Percentiles rank a stretch among this genome's conserved stretches.
phyloP scores from a whole-genome alignment of 2,329 filamentous ascomycete species.

The Sporothrix dimorphospora region DNA sequence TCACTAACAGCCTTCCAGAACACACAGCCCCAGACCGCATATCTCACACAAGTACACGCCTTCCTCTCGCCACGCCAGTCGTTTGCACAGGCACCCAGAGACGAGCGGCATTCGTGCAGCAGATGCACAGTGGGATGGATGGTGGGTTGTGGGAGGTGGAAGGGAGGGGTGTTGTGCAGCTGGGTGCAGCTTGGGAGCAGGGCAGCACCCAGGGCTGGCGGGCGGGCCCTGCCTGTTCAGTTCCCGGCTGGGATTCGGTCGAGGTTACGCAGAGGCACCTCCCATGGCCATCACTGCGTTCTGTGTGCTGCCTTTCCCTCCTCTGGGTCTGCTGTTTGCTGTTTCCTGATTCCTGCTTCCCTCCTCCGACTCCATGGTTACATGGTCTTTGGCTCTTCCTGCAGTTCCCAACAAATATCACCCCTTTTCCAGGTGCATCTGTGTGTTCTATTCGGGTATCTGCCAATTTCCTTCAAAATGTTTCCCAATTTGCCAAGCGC shows the following conservation, averaged over 20 bases:
- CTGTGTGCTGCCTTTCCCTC: background rate
- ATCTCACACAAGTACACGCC: background rate
- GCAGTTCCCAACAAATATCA: background rate
- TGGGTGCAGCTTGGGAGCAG: background rate
- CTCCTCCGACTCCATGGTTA: constrained; percentile 20
- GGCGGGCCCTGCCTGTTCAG: background rate
- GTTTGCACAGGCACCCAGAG: background rate
- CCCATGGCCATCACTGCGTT: background rate
- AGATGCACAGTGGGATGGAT: background rate
- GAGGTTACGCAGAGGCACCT: background rate
- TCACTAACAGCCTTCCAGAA: background rate
- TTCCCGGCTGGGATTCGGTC: constrained; percentile 1
- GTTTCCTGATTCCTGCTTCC: background rate
- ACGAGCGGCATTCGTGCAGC: background rate
- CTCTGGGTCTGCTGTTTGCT: background rate
- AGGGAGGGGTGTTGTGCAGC: constrained; percentile 15
- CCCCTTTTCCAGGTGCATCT: background rate
- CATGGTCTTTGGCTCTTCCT: constrained; percentile 4
- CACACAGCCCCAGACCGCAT: background rate
- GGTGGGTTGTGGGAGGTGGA: background rate
- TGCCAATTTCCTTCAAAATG: constrained; percentile 1
- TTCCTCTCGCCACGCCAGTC: background rate
- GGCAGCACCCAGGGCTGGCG: background rate
- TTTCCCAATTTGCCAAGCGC: background rate
- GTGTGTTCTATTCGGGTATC: constrained; percentile 2